These are phyloP conservation scores for Eragrostis tef DNA, from an alignment of 202 grass and related monocot species.

Conservation along the genomic window DNA sequence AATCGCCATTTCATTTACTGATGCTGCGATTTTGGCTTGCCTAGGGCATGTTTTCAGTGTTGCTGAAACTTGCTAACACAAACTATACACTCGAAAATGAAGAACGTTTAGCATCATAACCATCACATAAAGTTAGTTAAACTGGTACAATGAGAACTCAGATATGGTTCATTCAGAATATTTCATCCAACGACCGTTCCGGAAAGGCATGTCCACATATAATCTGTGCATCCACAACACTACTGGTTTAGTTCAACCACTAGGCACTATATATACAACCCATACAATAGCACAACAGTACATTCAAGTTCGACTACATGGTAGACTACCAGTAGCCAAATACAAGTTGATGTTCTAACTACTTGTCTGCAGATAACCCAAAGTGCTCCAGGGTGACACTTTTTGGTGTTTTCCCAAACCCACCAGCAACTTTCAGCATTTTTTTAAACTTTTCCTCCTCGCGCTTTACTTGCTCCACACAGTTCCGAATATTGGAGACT, in stretches of 20 bases:
- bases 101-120: neutral
- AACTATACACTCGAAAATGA: neutral
- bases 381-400: constrained; percentile 54
- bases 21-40: no score
- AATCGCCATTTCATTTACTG: no score
- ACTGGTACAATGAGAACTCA: neutral
- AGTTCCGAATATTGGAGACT: constrained; percentile 55
- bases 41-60: no score
- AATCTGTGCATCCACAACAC: neutral
- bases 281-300: constrained; percentile 47
- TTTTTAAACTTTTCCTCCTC: constrained; percentile 70
- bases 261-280: constrained; percentile 34
- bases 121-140: neutral
- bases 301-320: constrained; percentile 10
- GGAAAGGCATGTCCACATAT: constrained; percentile 15
- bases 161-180: neutral
- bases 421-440: constrained; percentile 71
- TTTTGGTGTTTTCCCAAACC: constrained; percentile 56
- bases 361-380: constrained; percentile 41
- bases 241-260: constrained; percentile 24
- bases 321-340: constrained; percentile 11
- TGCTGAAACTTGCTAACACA: neutral
- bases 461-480: constrained; percentile 65
- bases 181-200: constrained; percentile 28
- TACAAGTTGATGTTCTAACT: constrained; percentile 19